Base-by-base conservation (phyloP, 148 eudicot genomes). In the Rhododendron mucronatum region DNA sequence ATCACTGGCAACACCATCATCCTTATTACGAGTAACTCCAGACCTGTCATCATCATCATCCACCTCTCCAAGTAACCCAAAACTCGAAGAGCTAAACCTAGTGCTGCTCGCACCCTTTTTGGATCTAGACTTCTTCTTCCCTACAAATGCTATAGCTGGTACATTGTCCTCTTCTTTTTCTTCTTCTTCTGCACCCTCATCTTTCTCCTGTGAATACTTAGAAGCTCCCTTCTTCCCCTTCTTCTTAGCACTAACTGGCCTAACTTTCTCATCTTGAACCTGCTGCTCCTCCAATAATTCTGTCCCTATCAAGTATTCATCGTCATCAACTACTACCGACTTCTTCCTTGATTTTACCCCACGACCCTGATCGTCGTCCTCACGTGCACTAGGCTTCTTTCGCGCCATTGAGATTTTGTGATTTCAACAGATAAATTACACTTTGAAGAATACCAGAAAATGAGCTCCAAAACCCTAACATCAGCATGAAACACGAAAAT, bases 261-360 rank as follows among this genome's bases (percentile, higher is more conserved):
- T 91, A 61, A 87, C 85, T 67, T 88, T 86, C 80, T 92, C 96
- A 35, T 89, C 97, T 83, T 82, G 88, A 80, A 86, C 87, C 35
- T 48, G 75, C 11, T 91, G 76, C 37, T 92, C 95, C 88, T 92
- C 95, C 4, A 90, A 85, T 33, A 91, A 0, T 81, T 92, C 95
- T 20, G 90, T 89, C 71, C 88, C 98, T 57, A 95, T 35, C 0
- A 92, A 90, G 82, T 94, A 96, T 82, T 96, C 98, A 89, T 96
- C 96, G 82, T 96, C 99, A 83, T 92, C 93, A 80, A 95, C 93
- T 26, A 89, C 89, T 28, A 85, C 45, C 48, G 91, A 88, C 92
- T 95, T 95, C 92, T 93, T 87, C 94, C 76, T 85, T 92, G 92
- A 89, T 82, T 88, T 91, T 35, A 90, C 94, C 16, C 87, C 93